Conservation (phyloP, 2,329 filamentous ascomycete species). For the Ophiocordyceps sinensis region DNA sequence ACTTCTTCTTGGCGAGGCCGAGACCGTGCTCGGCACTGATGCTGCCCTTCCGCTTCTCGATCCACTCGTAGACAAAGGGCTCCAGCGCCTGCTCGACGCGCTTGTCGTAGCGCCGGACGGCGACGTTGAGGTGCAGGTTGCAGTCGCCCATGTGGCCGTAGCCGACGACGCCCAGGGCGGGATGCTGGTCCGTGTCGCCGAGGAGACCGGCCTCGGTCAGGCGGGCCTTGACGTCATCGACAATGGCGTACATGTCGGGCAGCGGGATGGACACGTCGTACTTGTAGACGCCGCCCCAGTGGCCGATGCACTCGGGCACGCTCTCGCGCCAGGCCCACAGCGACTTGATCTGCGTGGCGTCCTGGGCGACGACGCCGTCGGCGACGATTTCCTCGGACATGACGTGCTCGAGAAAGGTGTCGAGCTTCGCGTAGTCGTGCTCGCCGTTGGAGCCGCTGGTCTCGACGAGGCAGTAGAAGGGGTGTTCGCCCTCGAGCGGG, state of each 20-base stretch:
- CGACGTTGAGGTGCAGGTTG: conserved; percentile 87
- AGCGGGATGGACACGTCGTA: conserved; percentile 95
- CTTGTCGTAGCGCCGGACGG: conserved; percentile 71
- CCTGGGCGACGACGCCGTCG: conserved; percentile 84
- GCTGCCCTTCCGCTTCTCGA: conserved; percentile 71
- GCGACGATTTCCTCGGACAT: conserved; percentile 76
- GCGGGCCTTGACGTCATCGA: conserved; percentile 67
- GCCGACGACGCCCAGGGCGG: conserved; percentile 80
- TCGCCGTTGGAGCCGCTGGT: conserved; percentile 90
- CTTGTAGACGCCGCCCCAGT: conserved; percentile 94
- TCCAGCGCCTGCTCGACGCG: conserved; percentile 76
- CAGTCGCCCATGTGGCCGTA: conserved; percentile 98
- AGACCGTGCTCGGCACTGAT: conserved; percentile 96
- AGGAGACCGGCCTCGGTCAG: conserved; percentile 63
- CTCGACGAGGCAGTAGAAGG: conserved; percentile 94
- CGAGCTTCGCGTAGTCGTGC: conserved; percentile 85
- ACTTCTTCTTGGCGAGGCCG: conserved; percentile 90
- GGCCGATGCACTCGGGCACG: conserved; percentile 75
- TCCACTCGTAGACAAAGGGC: conserved; percentile 97
- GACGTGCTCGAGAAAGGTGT: conserved; percentile 79
- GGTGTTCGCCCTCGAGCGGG: conserved; percentile 70
- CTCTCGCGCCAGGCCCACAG: conserved; percentile 92
- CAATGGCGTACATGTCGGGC: conserved; percentile 70
- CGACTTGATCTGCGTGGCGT: conserved; percentile 74
- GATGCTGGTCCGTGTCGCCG: conserved; percentile 58